These are phyloP conservation scores for Kluyveromyces starmeri DNA, from an alignment of 805 yeast genomes.

Conservation along the genomic window DNA sequence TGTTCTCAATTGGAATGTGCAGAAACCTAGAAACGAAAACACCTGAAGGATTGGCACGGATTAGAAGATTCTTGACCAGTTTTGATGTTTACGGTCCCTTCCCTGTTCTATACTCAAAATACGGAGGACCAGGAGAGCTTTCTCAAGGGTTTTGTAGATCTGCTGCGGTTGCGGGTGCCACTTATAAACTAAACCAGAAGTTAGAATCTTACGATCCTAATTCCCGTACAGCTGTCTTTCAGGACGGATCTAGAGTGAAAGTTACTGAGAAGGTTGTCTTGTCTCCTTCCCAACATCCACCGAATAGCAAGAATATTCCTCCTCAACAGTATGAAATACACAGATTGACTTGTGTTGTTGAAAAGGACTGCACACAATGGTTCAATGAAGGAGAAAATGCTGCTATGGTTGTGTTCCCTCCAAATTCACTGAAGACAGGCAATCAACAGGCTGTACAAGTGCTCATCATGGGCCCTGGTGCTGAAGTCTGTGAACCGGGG, in stretches of 20 bases:
- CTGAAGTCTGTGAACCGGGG: constrained; percentile 81
- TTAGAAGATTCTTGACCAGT: constrained; percentile 73
- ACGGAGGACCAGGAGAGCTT: constrained; percentile 92
- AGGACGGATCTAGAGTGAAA: constrained; percentile 65
- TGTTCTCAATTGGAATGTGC: constrained; percentile 79
- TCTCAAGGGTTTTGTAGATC: constrained; percentile 96
- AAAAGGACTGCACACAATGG: constrained; percentile 87
- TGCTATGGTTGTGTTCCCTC: constrained; percentile 88
- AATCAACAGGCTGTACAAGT: constrained; percentile 78
- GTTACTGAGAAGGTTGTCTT: constrained; percentile 74
- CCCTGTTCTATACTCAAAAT: constrained; percentile 86
- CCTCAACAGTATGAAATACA: constrained; percentile 49
- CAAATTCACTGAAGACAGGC: constrained; percentile 56
- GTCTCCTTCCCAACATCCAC: constrained; percentile 60
- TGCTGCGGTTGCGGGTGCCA: constrained; percentile 97
- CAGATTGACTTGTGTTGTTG: constrained; percentile 73
- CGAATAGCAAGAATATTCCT: constrained; percentile 34
- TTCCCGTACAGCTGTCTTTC: constrained; percentile 57
- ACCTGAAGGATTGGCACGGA: constrained; percentile 67
- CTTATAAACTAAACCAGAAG: constrained; percentile 72
- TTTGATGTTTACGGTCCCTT: constrained; percentile 90
- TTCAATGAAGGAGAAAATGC: constrained; percentile 76
- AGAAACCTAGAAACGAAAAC: constrained; percentile 52
- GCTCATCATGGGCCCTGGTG: constrained; percentile 75
- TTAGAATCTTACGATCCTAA: constrained; percentile 57